Evolutionary conservation across 345 rosid species (phyloP).

Genomic region (Salix arbutifolia): DNA sequence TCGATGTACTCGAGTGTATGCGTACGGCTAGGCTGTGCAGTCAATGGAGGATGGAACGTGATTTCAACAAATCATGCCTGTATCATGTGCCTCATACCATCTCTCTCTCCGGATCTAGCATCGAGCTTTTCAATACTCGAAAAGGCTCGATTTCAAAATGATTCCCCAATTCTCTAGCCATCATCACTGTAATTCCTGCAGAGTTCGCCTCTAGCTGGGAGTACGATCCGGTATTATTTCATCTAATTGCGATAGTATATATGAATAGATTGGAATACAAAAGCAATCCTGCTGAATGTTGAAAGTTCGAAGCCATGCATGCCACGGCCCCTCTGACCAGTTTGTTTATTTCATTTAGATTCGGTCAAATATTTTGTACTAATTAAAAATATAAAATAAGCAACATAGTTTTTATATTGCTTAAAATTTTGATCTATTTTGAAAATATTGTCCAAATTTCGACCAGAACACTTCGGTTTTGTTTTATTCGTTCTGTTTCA

Average conservation of each 20-base stretch:
- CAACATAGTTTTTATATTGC: too few relatives aligned
- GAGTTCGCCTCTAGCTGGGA: neutral
- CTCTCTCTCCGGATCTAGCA: neutral
- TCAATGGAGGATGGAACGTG: neutral
- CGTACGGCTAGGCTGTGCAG: neutral
- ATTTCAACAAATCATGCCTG: neutral
- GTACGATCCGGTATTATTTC: neutral
- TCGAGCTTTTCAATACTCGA: neutral
- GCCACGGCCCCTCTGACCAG: too few relatives aligned
- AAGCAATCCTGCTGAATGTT: neutral
- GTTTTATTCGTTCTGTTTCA: too few relatives aligned
- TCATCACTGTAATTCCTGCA: neutral
- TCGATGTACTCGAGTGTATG: neutral
- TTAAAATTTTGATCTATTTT: too few relatives aligned
- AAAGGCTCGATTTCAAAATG: neutral
- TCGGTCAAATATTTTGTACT: too few relatives aligned
- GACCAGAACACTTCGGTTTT: too few relatives aligned
- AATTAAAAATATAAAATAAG: too few relatives aligned
- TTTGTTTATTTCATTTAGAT: too few relatives aligned
- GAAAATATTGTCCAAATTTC: too few relatives aligned
- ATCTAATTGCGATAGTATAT: too few relatives aligned
- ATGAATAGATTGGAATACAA: too few relatives aligned
- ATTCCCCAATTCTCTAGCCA: neutral
- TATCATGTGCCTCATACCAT: neutral
- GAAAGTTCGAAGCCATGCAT: too few relatives aligned